Evolutionary conservation across 1,139 yeast genomes (phyloP).

Genomic region (Taphrina pruni): DNA sequence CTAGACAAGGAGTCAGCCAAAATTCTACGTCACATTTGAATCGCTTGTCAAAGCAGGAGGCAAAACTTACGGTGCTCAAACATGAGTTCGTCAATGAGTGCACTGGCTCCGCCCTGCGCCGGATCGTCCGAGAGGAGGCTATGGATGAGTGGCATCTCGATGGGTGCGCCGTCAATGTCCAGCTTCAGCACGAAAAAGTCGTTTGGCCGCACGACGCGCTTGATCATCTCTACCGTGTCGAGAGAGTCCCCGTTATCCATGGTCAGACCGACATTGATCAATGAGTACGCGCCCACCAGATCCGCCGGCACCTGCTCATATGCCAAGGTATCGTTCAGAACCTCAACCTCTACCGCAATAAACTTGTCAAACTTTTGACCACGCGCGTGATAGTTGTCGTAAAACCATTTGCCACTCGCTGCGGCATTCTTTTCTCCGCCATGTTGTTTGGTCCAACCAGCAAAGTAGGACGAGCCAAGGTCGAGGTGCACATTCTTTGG

Average conservation of each 20-base stretch:
- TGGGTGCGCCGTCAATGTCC: slow-evolving; percentile 38
- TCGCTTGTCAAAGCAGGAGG: no score
- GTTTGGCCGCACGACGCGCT: slow-evolving; percentile 20
- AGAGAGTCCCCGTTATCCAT: slow-evolving; percentile 23
- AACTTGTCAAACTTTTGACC: slow-evolving; percentile 32
- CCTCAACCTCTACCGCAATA: slow-evolving; percentile 32
- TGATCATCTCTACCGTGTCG: slow-evolving; percentile 33
- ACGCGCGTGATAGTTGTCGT: slow-evolving; percentile 28
- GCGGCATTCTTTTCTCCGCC: slow-evolving; percentile 8
- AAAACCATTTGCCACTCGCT: slow-evolving; percentile 32
- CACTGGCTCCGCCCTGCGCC: slow-evolving; percentile 16
- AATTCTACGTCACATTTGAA: no score
- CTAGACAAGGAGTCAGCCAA: neutral
- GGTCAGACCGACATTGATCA: slow-evolving; percentile 32
- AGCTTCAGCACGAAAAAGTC: slow-evolving; percentile 38
- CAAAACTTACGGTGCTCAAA: slow-evolving; percentile 35
- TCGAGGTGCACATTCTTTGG: slow-evolving; percentile 24
- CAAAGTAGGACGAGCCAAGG: slow-evolving; percentile 37
- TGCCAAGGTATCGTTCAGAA: slow-evolving; percentile 1
- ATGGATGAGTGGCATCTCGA: slow-evolving; percentile 36
- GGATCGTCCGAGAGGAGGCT: slow-evolving; percentile 19
- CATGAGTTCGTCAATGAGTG: slow-evolving; percentile 28
- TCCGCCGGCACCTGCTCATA: slow-evolving; percentile 27
- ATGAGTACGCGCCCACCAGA: slow-evolving; percentile 23
- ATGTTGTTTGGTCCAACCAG: slow-evolving; percentile 18